Base-by-base conservation (phyloP, 2,329 filamentous ascomycete species). In the Fusarium torulosum region DNA sequence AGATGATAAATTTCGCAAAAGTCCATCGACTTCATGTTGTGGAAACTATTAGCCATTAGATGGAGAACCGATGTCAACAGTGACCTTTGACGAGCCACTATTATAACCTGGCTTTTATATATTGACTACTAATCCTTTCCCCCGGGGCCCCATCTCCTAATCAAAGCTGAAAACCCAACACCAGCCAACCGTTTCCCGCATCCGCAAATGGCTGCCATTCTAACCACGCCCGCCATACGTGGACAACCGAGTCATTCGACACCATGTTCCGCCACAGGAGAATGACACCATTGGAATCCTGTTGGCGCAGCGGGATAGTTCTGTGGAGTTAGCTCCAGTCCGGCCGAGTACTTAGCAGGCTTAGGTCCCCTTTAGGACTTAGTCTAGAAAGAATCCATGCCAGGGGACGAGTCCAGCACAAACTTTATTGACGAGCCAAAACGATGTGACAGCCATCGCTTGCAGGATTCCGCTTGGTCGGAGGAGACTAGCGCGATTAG, bases 351-450 rank as follows among this genome's bases (percentile, higher is more conserved):
- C n/a, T n/a, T n/a, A n/a, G n/a, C n/a, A n/a, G n/a, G 7, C 17
- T 9, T 21, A 20, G 21, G 7, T 1, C 35, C 19, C 5, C 20
- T 35, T 63, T 29, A 11, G 20, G 57, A 17, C 20, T n/a, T 45
- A 41, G 57, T 27, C 44, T 38, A 44, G 53, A 51, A 44, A 4
- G 21, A 27, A 37, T 25, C 29, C 55, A 44, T 61, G n/a, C 17
- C 21, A 53, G 23, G 21, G 52, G 29, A 43, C 19, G n/a, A 21
- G 29, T 60, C 35, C 63, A 58, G 59, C 9, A 7, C 8, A 25
- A 63, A 63, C 51, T 58, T 20, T 63, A 57, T 51, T 62, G 15
- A 25, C 10, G 14, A 29, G 40, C 35, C 23, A 53, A 43, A 52
- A 38, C 47, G 21, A 46, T 21, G 15, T 31, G 49, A 27, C 33